Evolutionary conservation across 192 early-diverging fungal species (phyloP).

Genomic region (Chytriomyces confervae): DNA sequence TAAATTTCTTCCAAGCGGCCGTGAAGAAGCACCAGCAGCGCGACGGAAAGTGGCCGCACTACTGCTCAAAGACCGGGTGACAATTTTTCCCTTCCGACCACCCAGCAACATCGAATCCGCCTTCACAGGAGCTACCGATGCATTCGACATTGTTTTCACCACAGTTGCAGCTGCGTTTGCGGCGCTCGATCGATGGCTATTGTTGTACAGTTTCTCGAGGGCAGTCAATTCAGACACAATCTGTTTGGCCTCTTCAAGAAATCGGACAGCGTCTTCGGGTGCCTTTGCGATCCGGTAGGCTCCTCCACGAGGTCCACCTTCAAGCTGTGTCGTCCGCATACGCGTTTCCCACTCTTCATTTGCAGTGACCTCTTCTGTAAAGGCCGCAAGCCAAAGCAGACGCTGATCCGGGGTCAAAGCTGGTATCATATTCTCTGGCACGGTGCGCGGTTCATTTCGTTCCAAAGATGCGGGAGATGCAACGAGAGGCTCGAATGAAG

Average conservation of each 20-base stretch:
- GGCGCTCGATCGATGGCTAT: too few species aligned
- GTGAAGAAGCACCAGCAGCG: neutral
- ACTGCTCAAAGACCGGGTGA: neutral
- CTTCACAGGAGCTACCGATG: neutral
- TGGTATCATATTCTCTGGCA: neutral
- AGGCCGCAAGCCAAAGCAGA: constrained; percentile 33
- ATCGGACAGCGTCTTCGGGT: constrained; percentile 51
- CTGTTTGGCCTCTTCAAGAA: constrained; percentile 47
- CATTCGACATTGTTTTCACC: neutral
- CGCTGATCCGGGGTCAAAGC: neutral
- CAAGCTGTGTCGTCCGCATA: constrained; percentile 55
- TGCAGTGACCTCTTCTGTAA: constrained; percentile 45
- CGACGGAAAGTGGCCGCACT: neutral
- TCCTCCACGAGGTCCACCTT: constrained; percentile 54
- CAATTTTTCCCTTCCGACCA: neutral
- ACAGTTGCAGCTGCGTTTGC: neutral
- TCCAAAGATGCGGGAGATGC: constrained; percentile 2
- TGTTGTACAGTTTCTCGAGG: constrained; percentile 2
- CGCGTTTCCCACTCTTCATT: constrained; percentile 53
- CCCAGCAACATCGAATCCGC: neutral
- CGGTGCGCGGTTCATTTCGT: neutral
- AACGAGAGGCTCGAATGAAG: constrained; percentile 3
- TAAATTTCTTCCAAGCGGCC: neutral
- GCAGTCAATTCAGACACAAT: constrained; percentile 31
- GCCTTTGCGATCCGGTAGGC: constrained; percentile 49